phyloP scores from a whole-genome alignment of 225 moss, liverwort and hornwort genomes.

The Sphagnum contortum region DNA sequence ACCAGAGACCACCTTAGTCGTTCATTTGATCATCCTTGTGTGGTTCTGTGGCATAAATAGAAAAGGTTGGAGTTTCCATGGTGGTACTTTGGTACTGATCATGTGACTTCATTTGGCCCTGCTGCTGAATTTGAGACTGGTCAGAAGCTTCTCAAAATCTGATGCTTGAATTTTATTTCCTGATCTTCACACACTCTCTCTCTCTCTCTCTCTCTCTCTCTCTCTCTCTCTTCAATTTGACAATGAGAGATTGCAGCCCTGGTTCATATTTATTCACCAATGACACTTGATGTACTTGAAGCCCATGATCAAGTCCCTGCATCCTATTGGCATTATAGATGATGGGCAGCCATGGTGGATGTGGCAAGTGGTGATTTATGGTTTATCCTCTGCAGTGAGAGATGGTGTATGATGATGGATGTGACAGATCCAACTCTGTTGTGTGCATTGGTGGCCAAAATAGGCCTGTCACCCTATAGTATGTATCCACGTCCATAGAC shows the following conservation, averaged over 20 bases:
- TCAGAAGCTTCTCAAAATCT: constrained; percentile 5
- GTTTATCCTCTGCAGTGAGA: too few relatives aligned
- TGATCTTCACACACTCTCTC: too few relatives aligned
- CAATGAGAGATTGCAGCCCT: too few relatives aligned
- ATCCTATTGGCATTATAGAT: too few relatives aligned
- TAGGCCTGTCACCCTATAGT: constrained; percentile 78
- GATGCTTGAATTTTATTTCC: too few relatives aligned
- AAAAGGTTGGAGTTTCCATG: constrained; percentile 58
- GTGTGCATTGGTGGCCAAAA: constrained; percentile 50
- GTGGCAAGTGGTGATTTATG: too few relatives aligned
- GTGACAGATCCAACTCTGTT: constrained; percentile 43
- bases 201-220: too few relatives aligned
- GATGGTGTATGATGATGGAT: not conserved
- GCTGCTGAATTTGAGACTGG: constrained; percentile 26
- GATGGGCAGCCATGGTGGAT: too few relatives aligned
- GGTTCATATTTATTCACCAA: too few relatives aligned
- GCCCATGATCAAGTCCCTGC: too few relatives aligned
- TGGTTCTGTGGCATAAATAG: constrained; percentile 15
- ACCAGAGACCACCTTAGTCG: not conserved
- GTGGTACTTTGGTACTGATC: constrained; percentile 95
- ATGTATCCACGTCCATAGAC: not conserved
- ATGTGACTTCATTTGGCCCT: constrained; percentile 77
- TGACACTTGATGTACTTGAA: too few relatives aligned
- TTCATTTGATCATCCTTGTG: not conserved
- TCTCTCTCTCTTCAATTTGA: too few relatives aligned